A percentile compares a stretch with the other conserved stretches of the same genome.
phyloP scores from a whole-genome alignment of 148 eudicot genomes.

The Silene uniflora region DNA sequence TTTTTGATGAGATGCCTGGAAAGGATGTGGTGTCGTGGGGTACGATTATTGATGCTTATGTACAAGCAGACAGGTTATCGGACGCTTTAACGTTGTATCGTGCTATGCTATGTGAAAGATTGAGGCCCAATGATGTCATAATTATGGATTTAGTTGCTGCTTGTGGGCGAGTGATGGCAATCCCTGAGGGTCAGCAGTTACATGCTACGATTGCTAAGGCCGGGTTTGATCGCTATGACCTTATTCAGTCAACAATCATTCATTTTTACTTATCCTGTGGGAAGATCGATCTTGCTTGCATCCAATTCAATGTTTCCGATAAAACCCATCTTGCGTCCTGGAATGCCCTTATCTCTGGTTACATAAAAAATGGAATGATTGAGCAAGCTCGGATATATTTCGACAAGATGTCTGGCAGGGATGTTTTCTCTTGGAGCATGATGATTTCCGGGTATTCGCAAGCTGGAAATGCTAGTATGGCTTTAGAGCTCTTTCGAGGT shows the following conservation, averaged over 20 bases:
- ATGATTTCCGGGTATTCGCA: no score
- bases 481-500: no score
- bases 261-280: slow-evolving; percentile 70
- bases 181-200: slow-evolving; percentile 65
- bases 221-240: slow-evolving; percentile 59
- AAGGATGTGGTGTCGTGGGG: slow-evolving; percentile 88
- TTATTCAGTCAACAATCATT: slow-evolving; percentile 66
- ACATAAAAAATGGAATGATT: no score
- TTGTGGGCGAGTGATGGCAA: slow-evolving; percentile 52
- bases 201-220: slow-evolving; percentile 47
- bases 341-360: no score
- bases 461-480: no score
- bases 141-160: slow-evolving; percentile 63
- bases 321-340: no score
- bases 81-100: slow-evolving; percentile 65
- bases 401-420: slow-evolving; percentile 57
- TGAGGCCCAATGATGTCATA: slow-evolving; percentile 75
- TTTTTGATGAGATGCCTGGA: slow-evolving; percentile 58
- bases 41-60: slow-evolving; percentile 63
- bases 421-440: no score
- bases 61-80: slow-evolving; percentile 40
- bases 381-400: slow-evolving; percentile 49
- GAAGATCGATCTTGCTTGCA: slow-evolving; percentile 36
- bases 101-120: slow-evolving; percentile 45
- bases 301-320: no score